Conservation (phyloP, 495 filamentous ascomycete genomes). For the Lepidopterella palustris region DNA sequence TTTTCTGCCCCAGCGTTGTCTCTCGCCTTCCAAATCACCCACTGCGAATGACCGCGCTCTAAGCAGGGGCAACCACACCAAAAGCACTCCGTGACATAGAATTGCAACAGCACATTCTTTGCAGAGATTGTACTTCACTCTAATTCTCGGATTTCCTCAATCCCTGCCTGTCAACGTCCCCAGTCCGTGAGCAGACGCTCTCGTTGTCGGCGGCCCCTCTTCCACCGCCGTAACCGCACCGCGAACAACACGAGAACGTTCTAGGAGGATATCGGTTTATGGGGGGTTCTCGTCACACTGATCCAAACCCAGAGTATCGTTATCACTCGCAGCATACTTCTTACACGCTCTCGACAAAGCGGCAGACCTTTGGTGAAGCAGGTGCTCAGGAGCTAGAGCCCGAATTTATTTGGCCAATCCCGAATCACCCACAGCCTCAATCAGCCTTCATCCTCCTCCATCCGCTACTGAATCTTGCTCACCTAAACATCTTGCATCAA, state of each 20-base stretch:
- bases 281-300: slow-evolving; percentile 14
- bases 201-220: slow-evolving; percentile 10
- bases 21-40: neutral
- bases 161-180: neutral
- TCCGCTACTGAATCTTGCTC: slow-evolving; percentile 14
- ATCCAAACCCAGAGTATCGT: slow-evolving; percentile 6
- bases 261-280: slow-evolving; percentile 15
- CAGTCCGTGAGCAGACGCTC: neutral
- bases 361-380: slow-evolving; percentile 1
- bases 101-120: slow-evolving; percentile 2
- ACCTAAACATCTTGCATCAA: slow-evolving; percentile 6
- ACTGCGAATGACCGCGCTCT: neutral
- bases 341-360: slow-evolving; percentile 8
- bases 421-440: slow-evolving; percentile 1
- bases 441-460: slow-evolving; percentile 9
- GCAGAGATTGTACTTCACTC: neutral
- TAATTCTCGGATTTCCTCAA: neutral
- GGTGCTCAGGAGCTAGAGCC: neutral
- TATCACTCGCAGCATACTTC: slow-evolving; percentile 17
- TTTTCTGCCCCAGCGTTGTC: neutral
- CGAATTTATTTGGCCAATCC: slow-evolving; percentile 6
- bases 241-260: slow-evolving; percentile 7
- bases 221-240: neutral
- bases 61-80: neutral
- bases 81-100: slow-evolving; percentile 5